Evolutionary conservation across 1,284 basidiomycete genomes (phyloP).

Genomic region (Ustilago bromivora): DNA sequence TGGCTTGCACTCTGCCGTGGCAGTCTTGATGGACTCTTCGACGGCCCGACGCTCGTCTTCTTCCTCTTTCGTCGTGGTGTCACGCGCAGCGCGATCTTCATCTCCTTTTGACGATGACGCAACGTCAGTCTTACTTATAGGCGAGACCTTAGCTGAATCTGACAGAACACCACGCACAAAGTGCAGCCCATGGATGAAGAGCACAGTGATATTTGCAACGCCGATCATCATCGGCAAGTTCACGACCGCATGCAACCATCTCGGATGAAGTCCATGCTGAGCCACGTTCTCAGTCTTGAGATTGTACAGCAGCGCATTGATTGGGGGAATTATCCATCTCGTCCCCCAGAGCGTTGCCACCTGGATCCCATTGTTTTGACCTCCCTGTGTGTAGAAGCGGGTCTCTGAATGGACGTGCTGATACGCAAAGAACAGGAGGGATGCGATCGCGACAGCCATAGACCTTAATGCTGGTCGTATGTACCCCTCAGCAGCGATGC

Average conservation of each 20-base stretch:
- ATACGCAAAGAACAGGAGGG: neutral
- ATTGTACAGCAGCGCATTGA: constrained; percentile 69
- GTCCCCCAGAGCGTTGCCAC: constrained; percentile 5
- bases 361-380: neutral
- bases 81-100: too few relatives aligned
- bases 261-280: constrained; percentile 68
- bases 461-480: neutral
- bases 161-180: neutral
- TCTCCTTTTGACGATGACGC: neutral
- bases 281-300: constrained; percentile 62
- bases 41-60: constrained; percentile 5
- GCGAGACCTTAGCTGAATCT: neutral
- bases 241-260: constrained; percentile 64
- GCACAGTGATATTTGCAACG: constrained; percentile 16
- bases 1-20: neutral
- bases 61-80: neutral
- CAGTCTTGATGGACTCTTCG: neutral
- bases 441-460: constrained; percentile 8
- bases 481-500: constrained; percentile 3
- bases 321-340: constrained; percentile 52
- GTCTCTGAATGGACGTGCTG: constrained; percentile 15
- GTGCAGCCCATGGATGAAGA: constrained; percentile 10
- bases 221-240: constrained; percentile 69
- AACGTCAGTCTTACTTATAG: neutral
- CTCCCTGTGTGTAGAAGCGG: constrained; percentile 7